Percentiles rank a stretch among this genome's conserved stretches.
phyloP scores from a whole-genome alignment of 441 rosid species.

The Brassica hybrid region DNA sequence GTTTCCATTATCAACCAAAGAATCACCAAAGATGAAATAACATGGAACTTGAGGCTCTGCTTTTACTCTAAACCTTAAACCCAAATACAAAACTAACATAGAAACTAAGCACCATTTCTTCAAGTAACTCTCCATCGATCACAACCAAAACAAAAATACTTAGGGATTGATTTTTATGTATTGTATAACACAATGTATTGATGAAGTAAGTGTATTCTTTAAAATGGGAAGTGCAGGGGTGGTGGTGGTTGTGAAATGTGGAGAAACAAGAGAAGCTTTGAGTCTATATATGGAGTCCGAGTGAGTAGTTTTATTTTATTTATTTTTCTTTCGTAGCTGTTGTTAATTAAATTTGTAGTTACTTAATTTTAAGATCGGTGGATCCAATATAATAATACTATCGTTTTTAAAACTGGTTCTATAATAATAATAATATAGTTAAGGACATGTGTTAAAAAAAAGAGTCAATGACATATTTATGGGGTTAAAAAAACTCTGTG shows the following conservation, averaged over 20 bases:
- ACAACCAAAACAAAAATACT: not conserved
- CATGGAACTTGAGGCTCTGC: conserved; percentile 62
- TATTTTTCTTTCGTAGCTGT: not conserved
- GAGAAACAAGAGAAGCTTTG: conserved; percentile 23
- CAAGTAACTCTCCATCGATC: conserved; percentile 41
- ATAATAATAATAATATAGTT: not conserved
- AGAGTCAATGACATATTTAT: not conserved
- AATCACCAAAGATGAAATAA: conserved; percentile 66
- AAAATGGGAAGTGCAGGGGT: conserved; percentile 14
- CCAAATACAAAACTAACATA: conserved; percentile 14
- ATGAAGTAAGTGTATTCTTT: not conserved
- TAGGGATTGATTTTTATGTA: conserved; percentile 17
- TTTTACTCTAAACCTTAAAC: conserved; percentile 35
- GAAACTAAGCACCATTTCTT: conserved; percentile 38
- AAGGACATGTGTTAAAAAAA: conserved; percentile 1
- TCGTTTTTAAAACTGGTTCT: not conserved
- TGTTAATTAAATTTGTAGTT: conserved; percentile 2
- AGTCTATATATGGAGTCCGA: conserved; percentile 28
- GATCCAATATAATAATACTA: conserved; percentile 12
- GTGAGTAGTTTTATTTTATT: not conserved
- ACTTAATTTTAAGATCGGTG: conserved; percentile 13
- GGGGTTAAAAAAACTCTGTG: not conserved
- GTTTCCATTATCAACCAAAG: conserved; percentile 66
- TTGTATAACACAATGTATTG: conserved; percentile 11
- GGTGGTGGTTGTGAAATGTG: conserved; percentile 34